These are phyloP conservation scores for Alloteropsis semialata DNA, from an alignment of 176 grass and related monocot genomes.

Conservation along the genomic window DNA sequence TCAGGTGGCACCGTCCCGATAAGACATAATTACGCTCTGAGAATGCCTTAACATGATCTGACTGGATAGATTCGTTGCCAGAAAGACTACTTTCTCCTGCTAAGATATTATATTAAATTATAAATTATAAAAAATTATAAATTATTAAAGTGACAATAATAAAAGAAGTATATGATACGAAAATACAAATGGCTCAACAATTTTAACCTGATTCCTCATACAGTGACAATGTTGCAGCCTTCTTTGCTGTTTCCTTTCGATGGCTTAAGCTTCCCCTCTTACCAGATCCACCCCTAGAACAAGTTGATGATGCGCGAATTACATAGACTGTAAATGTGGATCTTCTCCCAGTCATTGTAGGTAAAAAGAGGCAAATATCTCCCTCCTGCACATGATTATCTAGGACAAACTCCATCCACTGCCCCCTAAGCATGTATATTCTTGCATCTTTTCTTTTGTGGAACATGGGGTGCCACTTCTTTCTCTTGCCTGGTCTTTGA, in stretches of 20 bases:
- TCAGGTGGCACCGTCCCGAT: not conserved
- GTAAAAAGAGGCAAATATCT: slow-evolving; percentile 41
- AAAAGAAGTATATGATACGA: not conserved
- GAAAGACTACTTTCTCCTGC: slow-evolving; percentile 19
- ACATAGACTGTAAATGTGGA: slow-evolving; percentile 30
- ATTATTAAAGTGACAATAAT: not conserved
- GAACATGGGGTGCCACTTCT: slow-evolving; percentile 37
- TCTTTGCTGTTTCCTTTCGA: not conserved
- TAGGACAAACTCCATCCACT: slow-evolving; percentile 42
- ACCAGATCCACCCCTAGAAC: not conserved
- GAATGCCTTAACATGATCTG: not conserved
- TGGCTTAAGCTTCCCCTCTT: not conserved
- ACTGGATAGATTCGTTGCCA: not conserved
- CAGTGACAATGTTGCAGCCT: not conserved
- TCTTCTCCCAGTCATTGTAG: not conserved
- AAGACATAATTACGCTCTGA: slow-evolving; percentile 1
- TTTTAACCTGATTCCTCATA: not conserved
- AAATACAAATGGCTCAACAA: not conserved
- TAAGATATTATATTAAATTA: too few species aligned
- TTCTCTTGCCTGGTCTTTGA: not conserved
- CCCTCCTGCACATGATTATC: slow-evolving; percentile 49
- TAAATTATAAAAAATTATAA: too few species aligned
- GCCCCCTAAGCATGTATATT: slow-evolving; percentile 18
- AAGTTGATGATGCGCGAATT: not conserved
- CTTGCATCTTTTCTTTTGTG: slow-evolving; percentile 16